Evolutionary conservation across 1,284 basidiomycete species (phyloP), one percentile per base, ranked within the genome.

Genomic region (Spongiforma sp.): DNA sequence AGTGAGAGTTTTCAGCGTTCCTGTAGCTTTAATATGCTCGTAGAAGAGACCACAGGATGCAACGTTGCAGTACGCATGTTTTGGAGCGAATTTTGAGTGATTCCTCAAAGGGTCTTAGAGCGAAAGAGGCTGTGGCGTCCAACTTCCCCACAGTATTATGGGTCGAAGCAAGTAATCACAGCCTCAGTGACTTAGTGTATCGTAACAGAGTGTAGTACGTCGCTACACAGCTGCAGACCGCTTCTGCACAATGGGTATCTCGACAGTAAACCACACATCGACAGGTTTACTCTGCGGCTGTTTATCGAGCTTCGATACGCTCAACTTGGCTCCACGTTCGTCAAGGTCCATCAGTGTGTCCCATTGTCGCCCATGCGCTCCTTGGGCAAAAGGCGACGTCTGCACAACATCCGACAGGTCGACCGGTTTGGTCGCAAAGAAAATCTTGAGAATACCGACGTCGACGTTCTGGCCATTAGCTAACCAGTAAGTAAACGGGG

Each of bases 391-490:
- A 5, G 46, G 58, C 15, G 46, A 54, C 28, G 15, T 12, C 28
- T 55, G 58, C 34, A 17, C 14, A 48, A 59, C 21, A 11, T 59
- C 58, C 28, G 58, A 37, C 21, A 59, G 8, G 46, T 59, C 58
- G 34, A 59, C n/a, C 7, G 58, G 33, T 36, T 34, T 17, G 15
- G 58, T 54, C 4, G 46, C 43, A 15, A 59, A 53, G 34, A 59
- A 59, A 10, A 59, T 28, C 37, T 59, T 59, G 30, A 59, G 46
- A 34, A 53, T 24, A 15, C 58, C 58, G 8, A 59, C 58, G 26
- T 59, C 46, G 19, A 59, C 46, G 12, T 52, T 46, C 32, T 52
- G 58, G 33, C 28, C 33, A 19, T 59, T 46, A 14, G 19, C 33
- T 21, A 59, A 19, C 58, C 46, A 37, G 32, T 52, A 59, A 11